These are phyloP conservation scores for Gautieria morchelliformis DNA, from an alignment of 768 basidiomycete genomes.

Conservation along the genomic window DNA sequence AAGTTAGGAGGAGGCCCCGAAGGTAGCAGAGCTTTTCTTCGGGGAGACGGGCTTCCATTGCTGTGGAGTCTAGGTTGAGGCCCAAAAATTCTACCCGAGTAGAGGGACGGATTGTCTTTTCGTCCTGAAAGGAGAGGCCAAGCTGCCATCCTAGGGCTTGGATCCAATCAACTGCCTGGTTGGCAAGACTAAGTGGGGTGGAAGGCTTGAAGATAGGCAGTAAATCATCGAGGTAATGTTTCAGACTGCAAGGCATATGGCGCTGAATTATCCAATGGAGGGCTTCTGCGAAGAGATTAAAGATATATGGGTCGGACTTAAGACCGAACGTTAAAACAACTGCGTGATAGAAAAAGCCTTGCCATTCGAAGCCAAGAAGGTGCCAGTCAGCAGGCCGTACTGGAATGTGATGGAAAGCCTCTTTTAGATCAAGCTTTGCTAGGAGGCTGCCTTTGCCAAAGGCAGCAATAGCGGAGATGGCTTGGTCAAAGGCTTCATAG, in stretches of 20 bases:
- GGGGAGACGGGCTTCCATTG: slow-evolving; percentile 27
- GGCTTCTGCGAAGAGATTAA: slow-evolving; percentile 30
- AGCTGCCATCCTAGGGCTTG: slow-evolving; percentile 19
- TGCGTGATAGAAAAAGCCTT: slow-evolving; percentile 19
- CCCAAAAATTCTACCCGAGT: slow-evolving; percentile 14
- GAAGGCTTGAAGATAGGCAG: slow-evolving; percentile 12
- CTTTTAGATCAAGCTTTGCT: slow-evolving; percentile 27
- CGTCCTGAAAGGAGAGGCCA: slow-evolving; percentile 22
- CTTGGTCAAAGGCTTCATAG: slow-evolving; percentile 21
- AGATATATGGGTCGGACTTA: slow-evolving; percentile 29
- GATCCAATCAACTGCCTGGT: slow-evolving; percentile 22
- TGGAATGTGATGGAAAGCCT: slow-evolving; percentile 29
- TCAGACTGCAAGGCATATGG: slow-evolving; percentile 17
- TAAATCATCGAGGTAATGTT: slow-evolving; percentile 22
- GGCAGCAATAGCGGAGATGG: neutral
- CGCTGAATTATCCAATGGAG: slow-evolving; percentile 32
- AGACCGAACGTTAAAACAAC: slow-evolving; percentile 26
- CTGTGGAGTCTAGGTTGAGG: slow-evolving; percentile 11
- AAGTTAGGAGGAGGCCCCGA: slow-evolving; percentile 10
- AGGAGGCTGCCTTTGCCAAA: slow-evolving; percentile 22
- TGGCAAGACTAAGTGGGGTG: neutral
- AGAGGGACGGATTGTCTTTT: slow-evolving; percentile 17
- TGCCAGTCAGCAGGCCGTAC: slow-evolving; percentile 22
- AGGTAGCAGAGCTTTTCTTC: slow-evolving; percentile 22
- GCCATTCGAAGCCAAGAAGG: slow-evolving; percentile 26